phyloP scores from a whole-genome alignment of 176 grass and related monocot genomes.

The Poa annua region DNA sequence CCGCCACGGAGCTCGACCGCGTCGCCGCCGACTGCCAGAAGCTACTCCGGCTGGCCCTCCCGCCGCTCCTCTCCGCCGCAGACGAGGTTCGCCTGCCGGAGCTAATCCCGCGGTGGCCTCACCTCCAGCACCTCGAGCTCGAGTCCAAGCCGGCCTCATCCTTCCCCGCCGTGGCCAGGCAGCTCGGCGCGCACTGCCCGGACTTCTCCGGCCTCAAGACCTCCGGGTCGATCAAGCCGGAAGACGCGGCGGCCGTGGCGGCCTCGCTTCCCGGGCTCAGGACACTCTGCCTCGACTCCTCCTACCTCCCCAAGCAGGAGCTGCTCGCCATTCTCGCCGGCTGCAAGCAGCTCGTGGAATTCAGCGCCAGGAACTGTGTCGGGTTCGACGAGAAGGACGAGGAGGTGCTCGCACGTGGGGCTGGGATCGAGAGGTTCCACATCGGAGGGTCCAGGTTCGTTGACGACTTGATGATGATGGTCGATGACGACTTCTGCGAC shows the following conservation, averaged over 20 bases:
- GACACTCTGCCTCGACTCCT: constrained; percentile 55
- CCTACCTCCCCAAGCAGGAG: constrained; percentile 55
- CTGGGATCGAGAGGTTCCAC: constrained; percentile 46
- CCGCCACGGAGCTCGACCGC: constrained; percentile 38
- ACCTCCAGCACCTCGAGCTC: constrained; percentile 66
- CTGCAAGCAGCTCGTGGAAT: constrained; percentile 44
- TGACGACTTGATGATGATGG: constrained; percentile 29
- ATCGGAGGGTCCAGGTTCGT: constrained; percentile 58
- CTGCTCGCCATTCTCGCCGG: constrained; percentile 52
- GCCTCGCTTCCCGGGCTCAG: constrained; percentile 32
- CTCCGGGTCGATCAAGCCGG: constrained; percentile 58
- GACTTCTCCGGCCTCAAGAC: constrained; percentile 44
- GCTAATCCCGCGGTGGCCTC: constrained; percentile 56
- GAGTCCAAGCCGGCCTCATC: constrained; percentile 59
- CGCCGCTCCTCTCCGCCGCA: constrained; percentile 23
- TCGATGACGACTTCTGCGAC: constrained; percentile 27
- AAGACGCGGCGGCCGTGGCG: constrained; percentile 57
- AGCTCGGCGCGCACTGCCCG: constrained; percentile 46
- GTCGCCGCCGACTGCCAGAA: constrained; percentile 40
- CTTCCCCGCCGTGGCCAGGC: constrained; percentile 46
- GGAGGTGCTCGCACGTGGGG: constrained; percentile 37
- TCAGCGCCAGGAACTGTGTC: constrained; percentile 64
- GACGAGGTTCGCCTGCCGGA: constrained; percentile 61
- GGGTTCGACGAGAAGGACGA: constrained; percentile 61
- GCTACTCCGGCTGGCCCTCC: constrained; percentile 52